Evolutionary conservation across 192 early-diverging fungal species (phyloP), one percentile per base, ranked within the genome.

Genomic region (Allomyces macrogynus): DNA sequence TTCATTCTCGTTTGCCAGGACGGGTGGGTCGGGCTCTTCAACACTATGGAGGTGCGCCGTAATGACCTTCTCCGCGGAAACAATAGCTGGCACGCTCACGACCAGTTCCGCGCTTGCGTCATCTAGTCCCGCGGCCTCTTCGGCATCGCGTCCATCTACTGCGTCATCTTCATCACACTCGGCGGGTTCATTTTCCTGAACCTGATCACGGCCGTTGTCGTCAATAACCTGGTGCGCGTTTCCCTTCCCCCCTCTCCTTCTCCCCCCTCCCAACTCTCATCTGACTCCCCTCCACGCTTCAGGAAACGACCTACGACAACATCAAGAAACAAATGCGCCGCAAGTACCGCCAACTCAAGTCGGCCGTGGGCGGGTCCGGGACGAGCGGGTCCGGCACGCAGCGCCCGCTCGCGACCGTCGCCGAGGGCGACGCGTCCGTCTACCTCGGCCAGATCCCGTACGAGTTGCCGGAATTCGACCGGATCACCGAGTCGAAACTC

Each of bases 181-280:
- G 76, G 68, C 4, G 69, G 67, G 7, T 75, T 77, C 65, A 70
- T 77, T 10, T 73, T 77, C 63, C 24, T 69, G 57, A 77, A 77
- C 61, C 67, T 77, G 32, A 69, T 77, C 23, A 73, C 75, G 62
- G 76, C 76, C 16, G 73, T 77, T 16, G 74, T 77, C 24, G 76
- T 77, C 10, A 69, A 73, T 24, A 77, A 77, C 62, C 61, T 77
- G 69, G 75, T 73, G 65, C 26, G 62, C 9, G n/a, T n/a, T n/a
- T n/a, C n/a, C n/a, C 23, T 65, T 9, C 43, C 49, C 16, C 61
- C 40, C 27, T 27, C 14, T 68, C 24, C 10, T 9, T n/a, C 49
- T 14, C 20, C 3, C n/a, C 49, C 3, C n/a, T 57, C 16, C 3
- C 20, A 16, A 57, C 12, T 16, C 12, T 4, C 49, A 5, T 10